Base-by-base conservation (phyloP, 1,139 yeast species). In the Debaryomyces psychrophilus region DNA sequence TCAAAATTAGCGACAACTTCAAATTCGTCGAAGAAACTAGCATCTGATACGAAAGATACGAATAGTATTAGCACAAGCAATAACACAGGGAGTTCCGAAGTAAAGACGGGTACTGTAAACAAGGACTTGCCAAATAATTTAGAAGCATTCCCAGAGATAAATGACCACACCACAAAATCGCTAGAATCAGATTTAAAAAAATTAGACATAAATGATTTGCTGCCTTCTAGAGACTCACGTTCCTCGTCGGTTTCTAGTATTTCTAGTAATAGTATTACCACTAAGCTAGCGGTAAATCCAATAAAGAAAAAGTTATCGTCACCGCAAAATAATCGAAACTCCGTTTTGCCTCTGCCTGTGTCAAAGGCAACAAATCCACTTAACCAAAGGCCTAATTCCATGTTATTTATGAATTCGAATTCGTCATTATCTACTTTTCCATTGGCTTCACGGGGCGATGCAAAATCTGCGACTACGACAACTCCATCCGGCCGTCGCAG, bases 181-280 rank as follows among this genome's bases (percentile, higher is more conserved):
- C 23, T 56, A 12, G 61, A 53, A 12, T 55, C 47, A 11, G 55
- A 48, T 17, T 42, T 56, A 35, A 60, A 55, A 44, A 57, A 51
- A 26, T 46, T 59, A 28, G 62, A 60, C 11, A 23, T 56, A 3
- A 46, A 43, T 22, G 63, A 62, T 6, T 39, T 52, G 23, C 45
- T 57, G 2, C 49, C 50, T 9, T 54, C 56, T 12, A 55, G 65
- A 44, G 46, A 58, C 2, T 62, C 71, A 2, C 51, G 69, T 11
- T 64, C 69, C 8, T 64, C 69, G 1, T 63, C 70, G 11, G 54
- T 59, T n/a, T 62, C 68, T 2, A 64, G 69, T 34, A 56, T 55
- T 5, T 56, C 55, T 25, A 63, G 67, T 27, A 58, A 52, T 41
- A 47, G 43, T n/a, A 53, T 56, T 26, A 9, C 22, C 9, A 49